phyloP scores from a whole-genome alignment of 2,329 filamentous ascomycete genomes.

The Ophiostoma himal-ulmi region DNA sequence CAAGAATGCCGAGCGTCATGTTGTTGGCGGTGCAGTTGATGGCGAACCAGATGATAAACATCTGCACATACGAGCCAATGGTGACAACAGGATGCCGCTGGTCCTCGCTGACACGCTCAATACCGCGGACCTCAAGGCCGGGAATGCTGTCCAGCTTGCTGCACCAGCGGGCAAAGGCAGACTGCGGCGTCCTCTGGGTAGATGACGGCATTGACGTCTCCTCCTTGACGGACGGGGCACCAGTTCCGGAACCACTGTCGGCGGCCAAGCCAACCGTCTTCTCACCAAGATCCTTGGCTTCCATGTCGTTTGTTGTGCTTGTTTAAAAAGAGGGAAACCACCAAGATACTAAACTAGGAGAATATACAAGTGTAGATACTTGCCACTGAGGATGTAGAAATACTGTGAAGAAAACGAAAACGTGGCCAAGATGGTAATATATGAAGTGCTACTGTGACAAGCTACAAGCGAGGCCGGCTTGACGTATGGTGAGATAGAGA shows the following conservation, averaged over 20 bases:
- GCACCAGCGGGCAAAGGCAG: slow-evolving; percentile 7
- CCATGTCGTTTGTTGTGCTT: neutral
- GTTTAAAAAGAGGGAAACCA: neutral
- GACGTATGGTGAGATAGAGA: neutral
- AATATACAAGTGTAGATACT: neutral
- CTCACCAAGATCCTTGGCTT: neutral
- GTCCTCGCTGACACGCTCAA: slow-evolving; percentile 28
- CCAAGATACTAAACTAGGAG: neutral
- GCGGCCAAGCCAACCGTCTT: slow-evolving; percentile 6
- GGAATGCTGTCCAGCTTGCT: slow-evolving; percentile 17
- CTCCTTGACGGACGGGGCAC: neutral
- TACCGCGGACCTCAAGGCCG: slow-evolving; percentile 23
- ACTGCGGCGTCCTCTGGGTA: neutral
- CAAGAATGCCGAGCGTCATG: slow-evolving; percentile 33
- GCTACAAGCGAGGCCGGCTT: neutral
- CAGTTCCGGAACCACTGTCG: neutral
- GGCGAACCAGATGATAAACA: slow-evolving; percentile 41
- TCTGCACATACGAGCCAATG: slow-evolving; percentile 34
- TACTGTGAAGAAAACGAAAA: neutral
- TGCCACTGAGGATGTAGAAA: neutral
- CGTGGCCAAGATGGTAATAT: neutral
- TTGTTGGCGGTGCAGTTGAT: slow-evolving; percentile 43
- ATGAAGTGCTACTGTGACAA: neutral
- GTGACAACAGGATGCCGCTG: slow-evolving; percentile 32
- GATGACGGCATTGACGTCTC: neutral